A percentile compares a stretch with the other conserved stretches of the same genome.
These are phyloP conservation scores for Pichia inconspicua DNA, from an alignment of 1,139 yeast species.

Conservation along the genomic window DNA sequence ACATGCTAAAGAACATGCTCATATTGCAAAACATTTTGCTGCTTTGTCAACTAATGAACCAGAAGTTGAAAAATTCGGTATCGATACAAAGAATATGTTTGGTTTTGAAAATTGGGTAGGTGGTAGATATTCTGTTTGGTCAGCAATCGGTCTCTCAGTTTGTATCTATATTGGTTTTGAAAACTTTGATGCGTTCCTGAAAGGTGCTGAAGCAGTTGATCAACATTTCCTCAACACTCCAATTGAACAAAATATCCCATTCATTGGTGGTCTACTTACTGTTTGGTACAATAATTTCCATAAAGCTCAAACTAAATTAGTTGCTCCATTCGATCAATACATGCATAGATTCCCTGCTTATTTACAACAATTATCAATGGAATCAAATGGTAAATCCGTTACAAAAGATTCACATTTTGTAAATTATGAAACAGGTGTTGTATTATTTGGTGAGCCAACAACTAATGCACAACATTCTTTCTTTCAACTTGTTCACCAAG, in stretches of 20 bases:
- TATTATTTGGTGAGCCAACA: conserved; percentile 96
- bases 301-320: conserved; percentile 96
- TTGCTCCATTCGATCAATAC: conserved; percentile 97
- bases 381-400: conserved; percentile 96
- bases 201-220: conserved; percentile 97
- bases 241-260: conserved; percentile 84
- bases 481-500: conserved; percentile 99
- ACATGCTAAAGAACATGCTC: conserved; percentile 51
- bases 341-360: conserved; percentile 98
- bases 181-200: conserved; percentile 81
- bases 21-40: conserved; percentile 94
- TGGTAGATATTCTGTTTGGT: conserved; percentile 99
- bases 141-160: conserved; percentile 93
- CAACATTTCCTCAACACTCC: conserved; percentile 80
- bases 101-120: conserved; percentile 99
- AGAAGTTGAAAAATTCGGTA: conserved; percentile 90
- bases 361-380: conserved; percentile 97
- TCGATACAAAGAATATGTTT: conserved; percentile 96
- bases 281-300: conserved; percentile 98
- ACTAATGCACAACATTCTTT: conserved; percentile 98
- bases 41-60: conserved; percentile 90
- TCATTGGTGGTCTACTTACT: conserved; percentile 82
- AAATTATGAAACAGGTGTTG: conserved; percentile 91
- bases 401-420: conserved; percentile 87
- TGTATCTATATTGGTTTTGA: conserved; percentile 93